phyloP scores from a whole-genome alignment of 768 basidiomycete genomes.

The Tephrocybe sp. region DNA sequence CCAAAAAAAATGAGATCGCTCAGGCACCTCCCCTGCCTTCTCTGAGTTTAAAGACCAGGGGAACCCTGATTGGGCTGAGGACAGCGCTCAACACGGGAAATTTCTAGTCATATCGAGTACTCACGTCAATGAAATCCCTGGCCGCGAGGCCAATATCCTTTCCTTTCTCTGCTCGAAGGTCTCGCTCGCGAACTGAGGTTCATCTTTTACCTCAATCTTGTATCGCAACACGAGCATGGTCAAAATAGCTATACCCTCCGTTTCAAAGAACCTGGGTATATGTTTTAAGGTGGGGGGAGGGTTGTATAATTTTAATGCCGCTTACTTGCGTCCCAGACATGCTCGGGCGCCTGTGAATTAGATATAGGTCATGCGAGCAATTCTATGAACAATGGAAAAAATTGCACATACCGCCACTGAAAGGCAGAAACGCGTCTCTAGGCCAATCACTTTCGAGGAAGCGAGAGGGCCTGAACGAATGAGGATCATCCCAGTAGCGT shows the following conservation, averaged over 20 bases:
- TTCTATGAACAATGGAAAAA: neutral
- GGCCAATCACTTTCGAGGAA: constrained; percentile 51
- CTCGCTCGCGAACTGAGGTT: constrained; percentile 45
- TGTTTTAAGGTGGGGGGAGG: too few species aligned
- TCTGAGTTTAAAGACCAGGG: constrained; percentile 33
- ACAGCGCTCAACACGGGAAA: neutral
- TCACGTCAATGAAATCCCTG: constrained; percentile 44
- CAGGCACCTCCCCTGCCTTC: neutral
- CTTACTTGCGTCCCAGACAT: constrained; percentile 43
- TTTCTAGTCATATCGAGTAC: constrained; percentile 16
- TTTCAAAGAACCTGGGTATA: constrained; percentile 51
- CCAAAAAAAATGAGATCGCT: neutral
- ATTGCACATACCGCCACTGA: constrained; percentile 39
- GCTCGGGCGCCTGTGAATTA: constrained; percentile 34
- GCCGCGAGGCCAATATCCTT: constrained; percentile 34
- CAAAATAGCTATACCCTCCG: constrained; percentile 49
- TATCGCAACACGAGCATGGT: constrained; percentile 46
- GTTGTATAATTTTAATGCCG: neutral
- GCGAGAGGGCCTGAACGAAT: constrained; percentile 41
- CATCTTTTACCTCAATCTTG: constrained; percentile 47
- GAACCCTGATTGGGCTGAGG: constrained; percentile 28
- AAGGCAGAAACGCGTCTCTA: constrained; percentile 53
- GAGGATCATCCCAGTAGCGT: constrained; percentile 54
- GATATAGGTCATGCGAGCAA: neutral
- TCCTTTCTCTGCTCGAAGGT: constrained; percentile 43